These are phyloP conservation scores for Boletus mariae DNA, from an alignment of 1,284 basidiomycete species.

Conservation along the genomic window DNA sequence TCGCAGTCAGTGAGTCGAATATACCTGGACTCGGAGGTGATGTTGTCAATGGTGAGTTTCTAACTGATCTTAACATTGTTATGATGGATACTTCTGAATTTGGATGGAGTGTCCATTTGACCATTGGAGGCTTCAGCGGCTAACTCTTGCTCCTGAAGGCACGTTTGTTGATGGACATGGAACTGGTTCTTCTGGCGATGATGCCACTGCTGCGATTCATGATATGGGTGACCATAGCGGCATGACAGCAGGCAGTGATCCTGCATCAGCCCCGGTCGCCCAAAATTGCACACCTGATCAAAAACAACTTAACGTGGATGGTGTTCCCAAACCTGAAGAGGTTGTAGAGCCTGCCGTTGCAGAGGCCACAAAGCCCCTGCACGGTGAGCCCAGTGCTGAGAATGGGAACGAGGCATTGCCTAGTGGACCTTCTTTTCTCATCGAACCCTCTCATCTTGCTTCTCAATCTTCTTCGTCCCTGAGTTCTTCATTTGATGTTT, in stretches of 20 bases:
- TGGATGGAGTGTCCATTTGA: constrained; percentile 28
- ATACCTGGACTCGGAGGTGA: constrained; percentile 34
- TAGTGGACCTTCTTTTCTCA: constrained; percentile 28
- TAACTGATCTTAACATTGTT: constrained; percentile 31
- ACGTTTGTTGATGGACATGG: constrained; percentile 23
- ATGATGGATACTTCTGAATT: constrained; percentile 30
- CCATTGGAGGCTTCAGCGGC: constrained; percentile 21
- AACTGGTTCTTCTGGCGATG: constrained; percentile 17
- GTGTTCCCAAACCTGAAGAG: constrained; percentile 18
- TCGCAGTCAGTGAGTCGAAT: constrained; percentile 35
- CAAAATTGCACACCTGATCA: constrained; percentile 9
- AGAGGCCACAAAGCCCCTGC: constrained; percentile 13
- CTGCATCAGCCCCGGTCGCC: constrained; percentile 10
- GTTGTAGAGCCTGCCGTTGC: constrained; percentile 3
- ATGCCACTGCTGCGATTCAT: constrained; percentile 12
- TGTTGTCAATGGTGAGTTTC: constrained; percentile 45
- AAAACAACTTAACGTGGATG: constrained; percentile 12
- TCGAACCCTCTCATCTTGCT: constrained; percentile 24
- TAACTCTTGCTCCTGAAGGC: constrained; percentile 29
- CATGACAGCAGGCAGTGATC: constrained; percentile 9
- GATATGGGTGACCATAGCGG: constrained; percentile 7
- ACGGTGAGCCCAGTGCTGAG: constrained; percentile 16
- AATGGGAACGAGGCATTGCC: constrained; percentile 19
- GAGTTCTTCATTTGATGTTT: constrained; percentile 39
- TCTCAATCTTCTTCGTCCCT: constrained; percentile 34